Conservation (phyloP, 805 yeast genomes). For the Naumovozyma dairenensis region DNA sequence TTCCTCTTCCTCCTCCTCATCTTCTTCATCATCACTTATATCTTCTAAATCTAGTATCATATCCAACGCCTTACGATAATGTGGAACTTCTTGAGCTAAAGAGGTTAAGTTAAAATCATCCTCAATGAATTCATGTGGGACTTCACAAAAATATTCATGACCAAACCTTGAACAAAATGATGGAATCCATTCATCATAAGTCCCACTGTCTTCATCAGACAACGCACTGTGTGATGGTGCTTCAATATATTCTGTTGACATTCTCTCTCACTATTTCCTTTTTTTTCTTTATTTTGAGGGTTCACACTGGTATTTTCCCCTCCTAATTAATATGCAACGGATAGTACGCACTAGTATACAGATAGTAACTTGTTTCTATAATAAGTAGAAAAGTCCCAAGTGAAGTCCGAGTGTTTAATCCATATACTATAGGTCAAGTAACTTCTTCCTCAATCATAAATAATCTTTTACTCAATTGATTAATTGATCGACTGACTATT, state of each 20-base stretch:
- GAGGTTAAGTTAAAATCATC: slow-evolving; percentile 97
- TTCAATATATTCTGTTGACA: slow-evolving; percentile 20
- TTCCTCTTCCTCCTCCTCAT: slow-evolving; percentile 12
- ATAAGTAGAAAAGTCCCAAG: no score
- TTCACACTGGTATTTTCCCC: no score
- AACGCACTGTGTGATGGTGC: slow-evolving; percentile 14
- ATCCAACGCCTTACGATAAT: slow-evolving; percentile 84
- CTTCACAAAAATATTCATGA: slow-evolving; percentile 87
- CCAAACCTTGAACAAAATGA: slow-evolving; percentile 71
- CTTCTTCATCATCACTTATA: slow-evolving; percentile 31
- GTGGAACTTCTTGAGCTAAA: slow-evolving; percentile 72
- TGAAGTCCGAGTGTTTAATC: no score
- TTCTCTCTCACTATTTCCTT: no score
- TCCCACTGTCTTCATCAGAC: slow-evolving; percentile 25
- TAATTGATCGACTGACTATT: no score
- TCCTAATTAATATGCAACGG: no score
- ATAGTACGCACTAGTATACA: no score
- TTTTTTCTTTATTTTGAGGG: no score
- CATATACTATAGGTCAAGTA: no score
- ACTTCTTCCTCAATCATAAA: no score
- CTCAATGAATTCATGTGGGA: slow-evolving; percentile 83
- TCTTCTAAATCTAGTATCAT: slow-evolving; percentile 76
- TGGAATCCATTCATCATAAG: slow-evolving; percentile 65
- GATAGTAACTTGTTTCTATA: no score
- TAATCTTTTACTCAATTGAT: no score